Evolutionary conservation across 352 stramenopile genomes (phyloP).

Genomic region (Phytopythium boreale): DNA sequence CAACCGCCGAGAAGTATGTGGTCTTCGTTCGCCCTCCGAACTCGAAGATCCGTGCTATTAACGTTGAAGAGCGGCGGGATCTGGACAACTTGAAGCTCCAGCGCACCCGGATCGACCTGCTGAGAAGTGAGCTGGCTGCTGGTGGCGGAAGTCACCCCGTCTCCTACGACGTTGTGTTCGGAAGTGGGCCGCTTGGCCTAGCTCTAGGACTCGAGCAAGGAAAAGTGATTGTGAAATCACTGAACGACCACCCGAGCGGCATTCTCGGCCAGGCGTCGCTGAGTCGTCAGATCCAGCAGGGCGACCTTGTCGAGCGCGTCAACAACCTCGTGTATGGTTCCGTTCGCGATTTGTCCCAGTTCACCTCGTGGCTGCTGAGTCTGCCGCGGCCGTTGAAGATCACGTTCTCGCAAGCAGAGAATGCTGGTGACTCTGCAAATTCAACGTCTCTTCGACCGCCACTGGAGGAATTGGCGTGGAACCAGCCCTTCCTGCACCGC

Average conservation of each 20-base stretch:
- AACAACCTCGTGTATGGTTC: constrained; percentile 63
- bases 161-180: constrained; percentile 66
- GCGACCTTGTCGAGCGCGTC: constrained; percentile 74
- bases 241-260: constrained; percentile 69
- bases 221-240: constrained; percentile 71
- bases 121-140: constrained; percentile 21
- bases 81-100: constrained; percentile 28
- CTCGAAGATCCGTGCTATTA: constrained; percentile 32
- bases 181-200: constrained; percentile 66
- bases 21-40: constrained; percentile 38
- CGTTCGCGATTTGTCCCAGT: constrained; percentile 75
- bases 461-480: constrained; percentile 20
- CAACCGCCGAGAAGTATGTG: constrained; percentile 24
- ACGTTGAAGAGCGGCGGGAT: constrained; percentile 23
- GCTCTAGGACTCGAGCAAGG: constrained; percentile 66
- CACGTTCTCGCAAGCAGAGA: constrained; percentile 45
- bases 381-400: constrained; percentile 67
- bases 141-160: constrained; percentile 9
- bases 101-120: constrained; percentile 19
- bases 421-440: not conserved
- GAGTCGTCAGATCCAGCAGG: constrained; percentile 50
- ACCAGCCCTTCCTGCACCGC: constrained; percentile 19
- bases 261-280: constrained; percentile 68
- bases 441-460: constrained; percentile 11
- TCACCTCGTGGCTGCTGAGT: constrained; percentile 66